Percentiles rank a stretch among this genome's conserved stretches.
phyloP scores from a whole-genome alignment of 495 filamentous ascomycete species.

The Tetracladium marchalianum region DNA sequence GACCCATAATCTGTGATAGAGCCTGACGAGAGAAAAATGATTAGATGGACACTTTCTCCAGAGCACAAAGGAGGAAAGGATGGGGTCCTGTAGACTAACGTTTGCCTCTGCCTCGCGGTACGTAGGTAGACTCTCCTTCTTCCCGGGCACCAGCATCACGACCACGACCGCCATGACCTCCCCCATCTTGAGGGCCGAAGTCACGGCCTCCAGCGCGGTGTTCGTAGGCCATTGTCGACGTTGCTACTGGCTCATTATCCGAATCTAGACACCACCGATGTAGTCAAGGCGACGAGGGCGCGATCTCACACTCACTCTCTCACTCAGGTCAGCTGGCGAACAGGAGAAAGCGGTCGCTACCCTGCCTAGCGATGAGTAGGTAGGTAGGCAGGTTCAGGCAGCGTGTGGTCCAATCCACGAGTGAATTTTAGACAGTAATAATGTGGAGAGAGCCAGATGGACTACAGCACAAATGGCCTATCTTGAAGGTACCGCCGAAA shows the following conservation, averaged over 20 bases:
- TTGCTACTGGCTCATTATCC: slow-evolving; percentile 13
- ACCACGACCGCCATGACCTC: slow-evolving; percentile 7
- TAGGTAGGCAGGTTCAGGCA: no score
- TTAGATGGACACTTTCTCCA: neutral
- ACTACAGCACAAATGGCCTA: no score
- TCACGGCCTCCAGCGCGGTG: slow-evolving; percentile 20
- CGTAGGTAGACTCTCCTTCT: slow-evolving; percentile 26
- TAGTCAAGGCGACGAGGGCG: no score
- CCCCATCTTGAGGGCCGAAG: slow-evolving; percentile 1
- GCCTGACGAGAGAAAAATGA: slow-evolving; percentile 34
- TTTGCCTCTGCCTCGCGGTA: slow-evolving; percentile 28
- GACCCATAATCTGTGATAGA: slow-evolving; percentile 94
- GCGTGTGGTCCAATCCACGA: no score
- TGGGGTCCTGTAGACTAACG: slow-evolving; percentile 25
- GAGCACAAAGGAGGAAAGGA: neutral
- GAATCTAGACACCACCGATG: neutral
- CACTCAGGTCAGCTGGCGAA: no score
- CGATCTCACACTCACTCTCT: no score
- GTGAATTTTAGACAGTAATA: no score
- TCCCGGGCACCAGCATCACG: slow-evolving; percentile 5
- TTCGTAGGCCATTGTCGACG: slow-evolving; percentile 18
- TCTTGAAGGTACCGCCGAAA: no score
- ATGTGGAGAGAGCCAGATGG: no score
- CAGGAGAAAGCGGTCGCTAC: no score
- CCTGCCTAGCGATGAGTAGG: no score